Percentiles rank a stretch among this genome's conserved stretches.
Evolutionary conservation across 2,329 filamentous ascomycete species (phyloP).

Genomic region (Pseudopyricularia cyperi): DNA sequence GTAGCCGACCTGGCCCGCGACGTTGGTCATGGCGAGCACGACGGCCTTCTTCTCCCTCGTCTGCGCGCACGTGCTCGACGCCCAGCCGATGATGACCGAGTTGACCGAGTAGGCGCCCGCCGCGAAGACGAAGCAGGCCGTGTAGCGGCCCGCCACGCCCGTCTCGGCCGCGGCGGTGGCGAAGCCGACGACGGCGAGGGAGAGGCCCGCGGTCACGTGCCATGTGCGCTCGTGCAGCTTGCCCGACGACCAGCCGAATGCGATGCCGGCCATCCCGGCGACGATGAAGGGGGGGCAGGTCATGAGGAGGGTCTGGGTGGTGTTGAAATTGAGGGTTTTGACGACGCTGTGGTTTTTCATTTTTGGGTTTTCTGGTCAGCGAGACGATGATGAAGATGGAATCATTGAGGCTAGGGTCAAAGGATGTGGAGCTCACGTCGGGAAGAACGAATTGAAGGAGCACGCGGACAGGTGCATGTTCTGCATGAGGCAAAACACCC

Average conservation of each 20-base stretch:
- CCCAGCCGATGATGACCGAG: slow-evolving; percentile 60
- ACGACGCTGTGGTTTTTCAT: slow-evolving; percentile 13
- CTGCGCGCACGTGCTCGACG: slow-evolving; percentile 54
- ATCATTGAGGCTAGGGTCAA: not conserved
- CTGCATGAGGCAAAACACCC: slow-evolving; percentile 10
- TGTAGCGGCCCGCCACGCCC: slow-evolving; percentile 26
- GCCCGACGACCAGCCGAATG: slow-evolving; percentile 1
- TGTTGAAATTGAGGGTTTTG: slow-evolving; percentile 17
- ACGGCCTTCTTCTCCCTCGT: slow-evolving; percentile 50
- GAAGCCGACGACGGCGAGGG: not conserved
- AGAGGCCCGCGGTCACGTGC: not conserved
- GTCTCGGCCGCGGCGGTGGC: slow-evolving; percentile 8
- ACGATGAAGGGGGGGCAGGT: slow-evolving; percentile 32
- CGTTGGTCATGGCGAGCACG: slow-evolving; percentile 32
- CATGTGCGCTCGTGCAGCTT: slow-evolving; percentile 1
- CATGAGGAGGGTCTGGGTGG: slow-evolving; percentile 28
- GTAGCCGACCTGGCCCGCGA: slow-evolving; percentile 12
- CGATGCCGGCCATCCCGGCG: slow-evolving; percentile 15
- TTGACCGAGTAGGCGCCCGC: slow-evolving; percentile 50
- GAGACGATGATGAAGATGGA: slow-evolving; percentile 7
- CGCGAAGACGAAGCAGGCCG: slow-evolving; percentile 31
- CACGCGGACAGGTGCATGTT: slow-evolving; percentile 9
- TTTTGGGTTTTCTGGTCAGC: not conserved
- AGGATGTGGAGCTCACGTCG: slow-evolving; percentile 14
- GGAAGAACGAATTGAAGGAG: slow-evolving; percentile 11